phyloP scores from a whole-genome alignment of 768 basidiomycete species.

The Porpolomopsis calyptriformis region DNA sequence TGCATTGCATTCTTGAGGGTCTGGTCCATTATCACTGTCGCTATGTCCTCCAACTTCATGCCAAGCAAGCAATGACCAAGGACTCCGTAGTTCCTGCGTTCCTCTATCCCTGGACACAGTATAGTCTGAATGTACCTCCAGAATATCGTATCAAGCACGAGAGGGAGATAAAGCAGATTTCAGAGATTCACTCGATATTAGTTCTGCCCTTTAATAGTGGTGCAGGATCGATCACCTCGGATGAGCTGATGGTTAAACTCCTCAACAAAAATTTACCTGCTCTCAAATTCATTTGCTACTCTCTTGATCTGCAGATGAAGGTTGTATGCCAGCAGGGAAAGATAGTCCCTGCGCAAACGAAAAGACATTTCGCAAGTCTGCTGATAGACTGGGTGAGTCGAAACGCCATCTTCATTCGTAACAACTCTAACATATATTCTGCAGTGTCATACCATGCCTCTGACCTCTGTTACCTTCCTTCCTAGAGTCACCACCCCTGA shows the following conservation, averaged over 20 bases:
- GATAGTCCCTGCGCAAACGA: neutral
- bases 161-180: no score
- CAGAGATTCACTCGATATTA: no score
- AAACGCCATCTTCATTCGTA: neutral
- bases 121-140: no score
- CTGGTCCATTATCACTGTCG: constrained; percentile 18
- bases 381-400: neutral
- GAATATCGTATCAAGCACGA: no score
- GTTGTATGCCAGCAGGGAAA: neutral
- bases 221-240: no score
- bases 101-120: no score
- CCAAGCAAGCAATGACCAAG: no score
- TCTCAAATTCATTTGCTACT: neutral
- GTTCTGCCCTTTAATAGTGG: no score
- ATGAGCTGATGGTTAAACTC: neutral
- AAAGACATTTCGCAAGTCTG: neutral
- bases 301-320: neutral
- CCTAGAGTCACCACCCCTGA: constrained; percentile 5
- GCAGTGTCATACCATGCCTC: neutral
- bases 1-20: constrained; percentile 28
- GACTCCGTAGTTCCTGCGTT: no score
- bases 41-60: no score
- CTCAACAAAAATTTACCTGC: neutral
- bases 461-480: neutral
- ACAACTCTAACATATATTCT: neutral